Percentiles rank a stretch among this genome's conserved stretches.
phyloP scores from a whole-genome alignment of 495 filamentous ascomycete genomes.

The Trichoderma erinaceum region DNA sequence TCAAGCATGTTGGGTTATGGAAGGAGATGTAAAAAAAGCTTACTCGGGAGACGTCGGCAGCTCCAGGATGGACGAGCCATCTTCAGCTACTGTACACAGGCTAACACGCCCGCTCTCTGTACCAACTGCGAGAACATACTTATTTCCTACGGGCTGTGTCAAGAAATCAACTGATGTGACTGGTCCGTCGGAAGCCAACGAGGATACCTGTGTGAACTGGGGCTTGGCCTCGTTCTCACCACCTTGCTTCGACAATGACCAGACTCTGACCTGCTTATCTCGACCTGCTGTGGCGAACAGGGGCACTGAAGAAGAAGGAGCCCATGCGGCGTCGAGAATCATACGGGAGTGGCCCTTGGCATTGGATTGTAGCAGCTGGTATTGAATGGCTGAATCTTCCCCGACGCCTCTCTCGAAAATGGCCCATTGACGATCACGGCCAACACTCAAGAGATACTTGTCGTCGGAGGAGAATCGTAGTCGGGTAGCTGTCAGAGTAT shows the following conservation, averaged over 20 bases:
- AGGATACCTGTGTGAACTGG: constrained; percentile 23
- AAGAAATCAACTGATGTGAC: constrained; percentile 75
- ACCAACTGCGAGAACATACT: constrained; percentile 60
- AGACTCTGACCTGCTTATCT: constrained; percentile 80
- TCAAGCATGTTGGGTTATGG: not conserved
- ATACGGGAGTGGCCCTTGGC: constrained; percentile 84
- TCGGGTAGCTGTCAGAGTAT: constrained; percentile 76
- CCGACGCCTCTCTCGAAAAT: constrained; percentile 54
- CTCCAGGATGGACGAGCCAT: constrained; percentile 38
- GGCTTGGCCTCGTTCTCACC: constrained; percentile 22
- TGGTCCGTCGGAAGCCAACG: constrained; percentile 36
- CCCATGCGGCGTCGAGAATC: constrained; percentile 83
- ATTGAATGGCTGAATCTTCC: constrained; percentile 33
- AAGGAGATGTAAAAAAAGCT: constrained; percentile 13
- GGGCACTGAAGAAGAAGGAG: constrained; percentile 37
- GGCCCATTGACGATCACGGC: constrained; percentile 84
- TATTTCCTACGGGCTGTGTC: constrained; percentile 27
- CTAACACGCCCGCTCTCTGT: constrained; percentile 51
- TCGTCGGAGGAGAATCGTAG: constrained; percentile 75
- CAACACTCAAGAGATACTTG: constrained; percentile 72
- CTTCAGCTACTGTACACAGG: constrained; percentile 34
- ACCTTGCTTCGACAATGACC: constrained; percentile 43
- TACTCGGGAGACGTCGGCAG: constrained; percentile 40
- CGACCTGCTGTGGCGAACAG: constrained; percentile 82
- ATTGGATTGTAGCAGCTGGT: constrained; percentile 53